Conservation (phyloP, 805 yeast genomes). For the Pichia nakasei region DNA sequence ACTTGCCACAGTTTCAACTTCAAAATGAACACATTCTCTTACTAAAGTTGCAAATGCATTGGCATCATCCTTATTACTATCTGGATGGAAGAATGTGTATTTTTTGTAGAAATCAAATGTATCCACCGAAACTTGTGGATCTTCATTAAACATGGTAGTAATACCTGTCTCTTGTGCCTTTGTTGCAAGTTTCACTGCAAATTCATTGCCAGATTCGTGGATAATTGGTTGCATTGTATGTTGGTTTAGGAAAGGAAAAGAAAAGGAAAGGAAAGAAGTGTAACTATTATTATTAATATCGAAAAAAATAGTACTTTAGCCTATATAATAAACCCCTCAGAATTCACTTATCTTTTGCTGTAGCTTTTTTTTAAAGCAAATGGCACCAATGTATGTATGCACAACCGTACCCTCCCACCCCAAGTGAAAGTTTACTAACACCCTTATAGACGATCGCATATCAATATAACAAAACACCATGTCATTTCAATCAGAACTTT, state of each 20-base stretch:
- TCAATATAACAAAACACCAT: constrained; percentile 10
- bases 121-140: constrained; percentile 9
- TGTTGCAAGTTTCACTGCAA: constrained; percentile 8
- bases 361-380: too few relatives aligned
- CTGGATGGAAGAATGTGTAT: constrained; percentile 8
- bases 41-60: constrained; percentile 9
- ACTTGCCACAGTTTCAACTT: constrained; percentile 12
- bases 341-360: too few relatives aligned
- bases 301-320: background rate
- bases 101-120: constrained; percentile 7
- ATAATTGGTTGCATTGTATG: constrained; percentile 9
- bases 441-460: constrained; percentile 21
- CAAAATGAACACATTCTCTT: constrained; percentile 13
- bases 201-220: constrained; percentile 6
- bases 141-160: constrained; percentile 11
- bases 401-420: too few relatives aligned
- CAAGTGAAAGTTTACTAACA: too few relatives aligned
- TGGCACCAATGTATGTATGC: constrained; percentile 21
- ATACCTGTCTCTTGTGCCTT: constrained; percentile 7
- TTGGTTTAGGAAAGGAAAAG: too few relatives aligned
- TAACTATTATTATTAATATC: too few relatives aligned
- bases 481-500: constrained; percentile 22
- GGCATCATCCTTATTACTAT: constrained; percentile 2
- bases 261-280: too few relatives aligned
- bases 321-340: background rate